Base-by-base conservation (phyloP, 495 filamentous ascomycete species). In the Aspergillus diversus region DNA sequence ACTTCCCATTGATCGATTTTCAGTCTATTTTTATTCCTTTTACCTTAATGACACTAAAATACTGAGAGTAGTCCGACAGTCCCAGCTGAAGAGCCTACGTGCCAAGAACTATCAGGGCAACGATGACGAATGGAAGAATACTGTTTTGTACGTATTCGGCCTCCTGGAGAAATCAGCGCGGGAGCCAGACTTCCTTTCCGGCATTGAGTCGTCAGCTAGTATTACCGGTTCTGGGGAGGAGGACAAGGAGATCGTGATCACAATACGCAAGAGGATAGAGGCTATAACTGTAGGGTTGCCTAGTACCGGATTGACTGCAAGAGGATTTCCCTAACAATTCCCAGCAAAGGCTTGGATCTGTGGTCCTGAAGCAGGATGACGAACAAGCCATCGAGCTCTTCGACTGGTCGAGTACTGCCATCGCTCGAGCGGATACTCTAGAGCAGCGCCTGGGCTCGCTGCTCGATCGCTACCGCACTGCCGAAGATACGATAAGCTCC, bases 291-390 rank as follows among this genome's bases (percentile, higher is more conserved):
- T 85, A 72, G 9, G 79, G 21, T 27, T 71, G 11, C 31, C 33
- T 13, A n/a, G 33, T 5, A 15, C 15, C 33, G 7, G 6, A 43
- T 52, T 6, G 13, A 13, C 11, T 31, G 17, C 17, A 11, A 31
- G 15, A 42, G 21, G 16, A 48, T 35, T 7, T n/a, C 55, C 47
- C 39, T 57, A 31, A 59, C 35, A 5, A 17, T 37, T 57, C 17
- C 33, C 53, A 90, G 86, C 89, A 91, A 88, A 83, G 83, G 34
- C 84, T 95, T 5, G 92, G 92, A 34, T 73, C 87, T 6, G 70
- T 96, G 13, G 77, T 75, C 8, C 75, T 97, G 0, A 69, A 77
- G 33, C 78, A 86, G 70, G 79, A 88, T 60, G 83, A 89, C 32
- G 84, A 87, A 54, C 81, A 88, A 59, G 85, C 83, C 17, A 82